Evolutionary conservation across 495 filamentous ascomycete genomes (phyloP), one percentile per base, ranked within the genome.

Genomic region (Recurvomyces mirabilis): DNA sequence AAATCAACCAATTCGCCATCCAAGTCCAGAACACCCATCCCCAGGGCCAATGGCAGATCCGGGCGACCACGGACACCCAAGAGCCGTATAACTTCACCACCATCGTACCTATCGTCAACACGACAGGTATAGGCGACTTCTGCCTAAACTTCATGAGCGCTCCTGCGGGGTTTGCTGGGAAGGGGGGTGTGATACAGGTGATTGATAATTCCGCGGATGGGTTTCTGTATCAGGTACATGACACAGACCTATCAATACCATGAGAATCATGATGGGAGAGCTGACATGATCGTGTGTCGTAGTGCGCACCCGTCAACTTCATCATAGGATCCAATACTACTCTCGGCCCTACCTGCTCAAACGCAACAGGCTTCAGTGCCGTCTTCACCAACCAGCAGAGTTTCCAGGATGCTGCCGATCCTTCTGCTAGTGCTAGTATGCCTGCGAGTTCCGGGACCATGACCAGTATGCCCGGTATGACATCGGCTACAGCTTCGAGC

Each of bases 271-370:
- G 19, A 18, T 9, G n/a, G 20, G 4, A 6, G 12, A 6, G 13
- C 6, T 44, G 5, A n/a, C 13, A 14, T 7, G 5, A 7, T 10
- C 29, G 31, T 26, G 10, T 29, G 26, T 33, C 5, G 11, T 20
- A 51, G 48, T 52, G 49, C 29, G 43, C 49, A 22, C 36, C 49
- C 7, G 49, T 52, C 10, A 37, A 47, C 28, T 52, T 47, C 22
- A 38, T 52, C 15, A 11, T 31, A 4, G 49, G 49, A 1, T 26
- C 44, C 9, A 47, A 49, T 19, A 28, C 25, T 2, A 49, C 46
- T 3, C 17, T 49, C 29, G 46, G 38, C 37, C 34, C 28, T 22
- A 21, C 38, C 7, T 49, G 46, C 38, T 34, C 37, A 18, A 49
- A 49, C 21, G 38, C 38, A 12, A 49, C 46, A 4, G 46, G 38